A percentile compares a stretch with the other conserved stretches of the same genome.
Evolutionary conservation across 192 early-diverging fungal species (phyloP).

Genomic region (Umbelopsis sp.): DNA sequence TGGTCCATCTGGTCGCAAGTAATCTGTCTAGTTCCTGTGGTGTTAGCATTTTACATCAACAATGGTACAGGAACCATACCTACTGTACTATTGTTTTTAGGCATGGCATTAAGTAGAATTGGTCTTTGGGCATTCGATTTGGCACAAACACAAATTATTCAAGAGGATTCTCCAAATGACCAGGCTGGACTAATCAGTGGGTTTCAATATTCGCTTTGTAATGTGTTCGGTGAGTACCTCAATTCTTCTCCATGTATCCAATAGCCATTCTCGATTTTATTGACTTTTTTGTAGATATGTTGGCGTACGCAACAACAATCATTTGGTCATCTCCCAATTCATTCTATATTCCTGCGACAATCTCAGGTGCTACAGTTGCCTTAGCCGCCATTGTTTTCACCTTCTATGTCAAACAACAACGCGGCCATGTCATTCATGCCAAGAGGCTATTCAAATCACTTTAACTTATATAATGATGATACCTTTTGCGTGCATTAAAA

Average conservation of each 20-base stretch:
- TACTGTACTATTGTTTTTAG: slow-evolving; percentile 31
- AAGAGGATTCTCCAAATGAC: slow-evolving; percentile 23
- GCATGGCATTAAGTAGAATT: slow-evolving; percentile 38
- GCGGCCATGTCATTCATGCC: slow-evolving; percentile 39
- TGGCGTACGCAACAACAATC: slow-evolving; percentile 25
- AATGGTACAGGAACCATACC: not conserved
- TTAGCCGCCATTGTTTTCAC: slow-evolving; percentile 35
- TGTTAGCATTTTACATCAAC: slow-evolving; percentile 32
- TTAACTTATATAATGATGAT: too few relatives aligned
- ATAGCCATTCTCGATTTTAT: not conserved
- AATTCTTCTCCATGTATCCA: slow-evolving; percentile 10
- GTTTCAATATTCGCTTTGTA: slow-evolving; percentile 40
- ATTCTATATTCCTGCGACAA: slow-evolving; percentile 36
- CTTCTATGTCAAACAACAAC: slow-evolving; percentile 19
- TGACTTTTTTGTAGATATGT: not conserved
- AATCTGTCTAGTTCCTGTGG: slow-evolving; percentile 24
- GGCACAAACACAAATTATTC: slow-evolving; percentile 38
- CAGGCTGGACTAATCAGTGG: slow-evolving; percentile 36
- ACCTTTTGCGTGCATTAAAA: too few relatives aligned
- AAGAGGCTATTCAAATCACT: not conserved
- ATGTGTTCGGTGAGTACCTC: slow-evolving; percentile 29
- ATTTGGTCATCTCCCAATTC: slow-evolving; percentile 37
- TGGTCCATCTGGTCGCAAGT: slow-evolving; percentile 42
- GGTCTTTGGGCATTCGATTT: slow-evolving; percentile 43
- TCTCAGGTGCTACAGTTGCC: slow-evolving; percentile 32